Conservation (phyloP, 73 alveolate genomes). For the Symbiodinium pilosum region DNA sequence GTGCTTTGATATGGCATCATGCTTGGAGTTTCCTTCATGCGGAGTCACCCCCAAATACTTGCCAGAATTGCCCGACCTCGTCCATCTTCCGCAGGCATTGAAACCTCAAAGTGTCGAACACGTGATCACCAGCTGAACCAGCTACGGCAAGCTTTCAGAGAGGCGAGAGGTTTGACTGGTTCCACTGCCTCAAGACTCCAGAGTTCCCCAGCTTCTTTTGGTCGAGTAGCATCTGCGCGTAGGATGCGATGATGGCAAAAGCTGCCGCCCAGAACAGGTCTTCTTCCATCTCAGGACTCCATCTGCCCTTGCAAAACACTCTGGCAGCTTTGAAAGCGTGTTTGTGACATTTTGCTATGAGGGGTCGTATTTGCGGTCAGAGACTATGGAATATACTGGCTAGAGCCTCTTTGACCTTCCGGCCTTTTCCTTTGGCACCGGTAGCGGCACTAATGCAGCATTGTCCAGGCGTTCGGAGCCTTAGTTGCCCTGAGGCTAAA, state of each 20-base stretch:
- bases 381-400: not conserved
- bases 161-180: not conserved
- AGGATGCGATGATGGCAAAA: conserved; percentile 87
- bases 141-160: not conserved
- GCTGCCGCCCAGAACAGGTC: conserved; percentile 92
- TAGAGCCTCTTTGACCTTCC: not conserved
- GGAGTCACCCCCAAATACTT: too few species aligned
- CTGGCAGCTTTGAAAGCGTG: too few species aligned
- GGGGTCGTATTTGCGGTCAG: not conserved
- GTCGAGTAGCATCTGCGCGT: conserved; percentile 69
- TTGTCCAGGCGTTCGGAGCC: conserved; percentile 9
- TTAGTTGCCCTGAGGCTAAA: not conserved
- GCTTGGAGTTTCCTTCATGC: not conserved
- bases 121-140: not conserved
- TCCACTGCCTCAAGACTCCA: not conserved
- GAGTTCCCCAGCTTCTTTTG: not conserved
- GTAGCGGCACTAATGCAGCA: conserved; percentile 8
- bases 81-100: conserved; percentile 74
- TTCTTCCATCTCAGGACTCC: conserved; percentile 42
- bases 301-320: not conserved
- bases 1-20: too few species aligned
- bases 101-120: not conserved
- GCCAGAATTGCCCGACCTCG: too few species aligned
- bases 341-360: too few species aligned
- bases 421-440: not conserved